A percentile compares a stretch with the other conserved stretches of the same genome.
Conservation (phyloP, 2,329 filamentous ascomycete species). For the Aspergillus candidus region DNA sequence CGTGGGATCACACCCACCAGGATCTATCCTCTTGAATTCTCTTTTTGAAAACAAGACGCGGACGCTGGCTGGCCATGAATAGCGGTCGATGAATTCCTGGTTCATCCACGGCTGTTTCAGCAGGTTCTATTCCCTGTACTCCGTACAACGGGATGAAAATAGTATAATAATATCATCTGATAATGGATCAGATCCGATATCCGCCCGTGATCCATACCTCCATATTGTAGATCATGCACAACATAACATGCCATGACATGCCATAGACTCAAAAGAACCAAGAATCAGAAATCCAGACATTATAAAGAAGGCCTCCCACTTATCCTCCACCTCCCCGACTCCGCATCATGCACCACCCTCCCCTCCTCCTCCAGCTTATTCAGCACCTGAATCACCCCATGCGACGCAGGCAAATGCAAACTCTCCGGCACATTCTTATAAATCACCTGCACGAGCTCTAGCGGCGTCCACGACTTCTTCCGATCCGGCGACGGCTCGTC, state of each 20-base stretch:
- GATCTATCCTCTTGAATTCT: too few relatives aligned
- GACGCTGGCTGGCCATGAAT: too few relatives aligned
- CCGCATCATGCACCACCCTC: constrained; percentile 46
- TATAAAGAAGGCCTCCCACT: constrained; percentile 27
- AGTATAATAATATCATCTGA: not conserved
- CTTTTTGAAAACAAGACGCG: too few relatives aligned
- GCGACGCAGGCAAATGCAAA: constrained; percentile 68
- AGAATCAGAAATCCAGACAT: too few relatives aligned
- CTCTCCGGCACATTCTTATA: constrained; percentile 73
- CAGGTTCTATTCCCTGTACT: too few relatives aligned
- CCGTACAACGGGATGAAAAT: too few relatives aligned
- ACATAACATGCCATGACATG: not conserved
- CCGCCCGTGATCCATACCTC: too few relatives aligned
- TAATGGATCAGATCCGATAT: not conserved
- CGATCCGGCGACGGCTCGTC: constrained; percentile 30
- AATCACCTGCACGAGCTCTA: constrained; percentile 82
- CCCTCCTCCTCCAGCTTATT: constrained; percentile 71
- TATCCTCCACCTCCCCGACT: constrained; percentile 26
- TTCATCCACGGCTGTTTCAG: too few relatives aligned
- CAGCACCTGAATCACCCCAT: constrained; percentile 71
- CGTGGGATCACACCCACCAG: too few relatives aligned
- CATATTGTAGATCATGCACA: too few relatives aligned
- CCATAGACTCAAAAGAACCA: too few relatives aligned
- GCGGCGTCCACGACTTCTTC: constrained; percentile 55
- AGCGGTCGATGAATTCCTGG: too few relatives aligned